These are phyloP conservation scores for Trichophyton benhamiae DNA, from an alignment of 2,329 filamentous ascomycete genomes.

Conservation along the genomic window DNA sequence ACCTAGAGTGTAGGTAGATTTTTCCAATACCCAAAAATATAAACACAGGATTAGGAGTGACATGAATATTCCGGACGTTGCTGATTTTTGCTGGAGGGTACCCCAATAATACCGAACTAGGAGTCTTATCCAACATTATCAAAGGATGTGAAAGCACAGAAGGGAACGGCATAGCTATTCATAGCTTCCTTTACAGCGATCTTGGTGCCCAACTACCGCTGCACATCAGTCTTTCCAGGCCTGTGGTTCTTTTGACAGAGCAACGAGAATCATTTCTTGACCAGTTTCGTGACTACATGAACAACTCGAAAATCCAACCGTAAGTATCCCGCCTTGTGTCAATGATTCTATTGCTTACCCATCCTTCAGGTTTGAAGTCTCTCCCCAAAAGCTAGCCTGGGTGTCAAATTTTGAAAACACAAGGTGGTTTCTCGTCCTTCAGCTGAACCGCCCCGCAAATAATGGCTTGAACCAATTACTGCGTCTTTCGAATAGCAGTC, in stretches of 20 bases:
- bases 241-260: constrained; percentile 61
- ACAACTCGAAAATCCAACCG: constrained; percentile 32
- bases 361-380: constrained; percentile 37
- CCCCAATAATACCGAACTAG: constrained; percentile 27
- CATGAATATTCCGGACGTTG: neutral
- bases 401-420: constrained; percentile 54
- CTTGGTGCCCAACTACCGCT: constrained; percentile 67
- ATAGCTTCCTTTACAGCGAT: constrained; percentile 63
- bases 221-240: constrained; percentile 80
- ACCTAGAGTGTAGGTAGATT: constrained; percentile 69
- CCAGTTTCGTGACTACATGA: constrained; percentile 38
- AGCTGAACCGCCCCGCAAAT: constrained; percentile 40
- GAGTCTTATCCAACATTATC: constrained; percentile 22
- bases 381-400: constrained; percentile 45
- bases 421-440: constrained; percentile 74
- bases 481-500: constrained; percentile 51
- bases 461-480: constrained; percentile 53
- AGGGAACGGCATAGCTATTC: constrained; percentile 38
- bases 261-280: constrained; percentile 57
- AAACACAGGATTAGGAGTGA: neutral
- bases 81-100: constrained; percentile 25
- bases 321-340: constrained; percentile 22
- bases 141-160: constrained; percentile 24
- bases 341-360: neutral
- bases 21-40: neutral